phyloP scores from a whole-genome alignment of 306 rosid genomes.

The Pachyrhizus erosus region DNA sequence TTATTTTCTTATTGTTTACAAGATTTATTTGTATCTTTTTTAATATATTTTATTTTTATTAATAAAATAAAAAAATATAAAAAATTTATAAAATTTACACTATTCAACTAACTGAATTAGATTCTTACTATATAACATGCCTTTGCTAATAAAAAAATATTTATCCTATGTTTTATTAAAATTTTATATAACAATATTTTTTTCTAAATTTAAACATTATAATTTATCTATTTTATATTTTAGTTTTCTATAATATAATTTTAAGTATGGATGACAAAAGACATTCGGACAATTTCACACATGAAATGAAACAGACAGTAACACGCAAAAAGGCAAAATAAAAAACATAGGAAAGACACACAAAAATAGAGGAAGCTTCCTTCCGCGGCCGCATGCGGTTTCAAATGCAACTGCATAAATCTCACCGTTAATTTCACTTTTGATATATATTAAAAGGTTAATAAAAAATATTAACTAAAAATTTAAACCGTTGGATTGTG shows the following conservation, averaged over 20 bases:
- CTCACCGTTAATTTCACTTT: neutral
- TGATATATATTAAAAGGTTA: neutral
- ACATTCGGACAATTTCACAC: neutral
- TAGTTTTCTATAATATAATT: neutral
- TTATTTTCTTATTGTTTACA: no score
- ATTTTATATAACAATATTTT: no score
- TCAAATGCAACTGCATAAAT: neutral
- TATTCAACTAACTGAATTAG: no score
- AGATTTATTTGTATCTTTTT: no score
- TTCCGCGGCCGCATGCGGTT: neutral
- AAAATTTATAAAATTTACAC: no score
- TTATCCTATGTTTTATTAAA: no score
- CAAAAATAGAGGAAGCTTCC: slow-evolving; percentile 52
- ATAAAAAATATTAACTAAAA: neutral
- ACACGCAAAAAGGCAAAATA: neutral
- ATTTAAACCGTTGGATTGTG: neutral
- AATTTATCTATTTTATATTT: neutral
- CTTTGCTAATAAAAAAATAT: no score
- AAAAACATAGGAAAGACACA: slow-evolving; percentile 28
- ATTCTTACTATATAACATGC: no score
- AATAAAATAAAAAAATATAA: no score
- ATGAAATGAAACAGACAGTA: neutral
- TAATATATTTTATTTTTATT: no score
- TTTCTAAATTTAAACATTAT: neutral
- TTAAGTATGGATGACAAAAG: neutral